Conservation (phyloP, 768 basidiomycete genomes). For the Strobilomyces echinocephalus region DNA sequence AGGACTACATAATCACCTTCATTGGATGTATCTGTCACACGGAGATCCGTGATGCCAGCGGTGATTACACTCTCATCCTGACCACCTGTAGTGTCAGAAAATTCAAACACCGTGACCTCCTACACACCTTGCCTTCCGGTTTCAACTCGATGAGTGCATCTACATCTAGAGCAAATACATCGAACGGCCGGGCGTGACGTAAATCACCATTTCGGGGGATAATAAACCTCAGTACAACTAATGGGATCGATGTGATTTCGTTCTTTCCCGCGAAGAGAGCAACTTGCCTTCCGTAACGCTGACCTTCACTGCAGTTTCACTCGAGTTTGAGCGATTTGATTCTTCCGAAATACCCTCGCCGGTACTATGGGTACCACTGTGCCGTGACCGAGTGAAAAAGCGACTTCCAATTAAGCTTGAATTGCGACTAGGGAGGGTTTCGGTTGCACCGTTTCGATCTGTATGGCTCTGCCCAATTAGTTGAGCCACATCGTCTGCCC, state of each 20-base stretch:
- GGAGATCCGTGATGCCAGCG: slow-evolving; percentile 57
- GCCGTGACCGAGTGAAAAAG: slow-evolving; percentile 52
- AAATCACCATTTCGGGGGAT: slow-evolving; percentile 43
- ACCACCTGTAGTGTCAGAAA: slow-evolving; percentile 4
- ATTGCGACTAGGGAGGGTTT: slow-evolving; percentile 43
- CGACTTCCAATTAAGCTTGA: slow-evolving; percentile 74
- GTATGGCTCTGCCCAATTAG: slow-evolving; percentile 47
- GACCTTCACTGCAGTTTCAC: slow-evolving; percentile 49
- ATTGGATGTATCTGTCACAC: slow-evolving; percentile 44
- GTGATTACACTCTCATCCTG: slow-evolving; percentile 71
- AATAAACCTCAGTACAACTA: slow-evolving; percentile 41
- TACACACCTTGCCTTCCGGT: slow-evolving; percentile 62
- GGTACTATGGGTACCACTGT: slow-evolving; percentile 36
- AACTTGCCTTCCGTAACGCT: slow-evolving; percentile 40
- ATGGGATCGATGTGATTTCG: background rate
- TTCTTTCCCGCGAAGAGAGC: background rate
- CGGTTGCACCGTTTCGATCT: slow-evolving; percentile 19
- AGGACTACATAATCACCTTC: slow-evolving; percentile 40
- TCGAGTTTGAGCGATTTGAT: slow-evolving; percentile 18
- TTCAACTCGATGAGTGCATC: slow-evolving; percentile 62
- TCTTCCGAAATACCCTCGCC: slow-evolving; percentile 36
- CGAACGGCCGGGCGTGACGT: slow-evolving; percentile 42
- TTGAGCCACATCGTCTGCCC: slow-evolving; percentile 83
- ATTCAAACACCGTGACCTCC: background rate
- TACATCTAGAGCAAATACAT: slow-evolving; percentile 57